Conservation (phyloP, 352 stramenopile species). For the Globisporangium takayamanum region DNA sequence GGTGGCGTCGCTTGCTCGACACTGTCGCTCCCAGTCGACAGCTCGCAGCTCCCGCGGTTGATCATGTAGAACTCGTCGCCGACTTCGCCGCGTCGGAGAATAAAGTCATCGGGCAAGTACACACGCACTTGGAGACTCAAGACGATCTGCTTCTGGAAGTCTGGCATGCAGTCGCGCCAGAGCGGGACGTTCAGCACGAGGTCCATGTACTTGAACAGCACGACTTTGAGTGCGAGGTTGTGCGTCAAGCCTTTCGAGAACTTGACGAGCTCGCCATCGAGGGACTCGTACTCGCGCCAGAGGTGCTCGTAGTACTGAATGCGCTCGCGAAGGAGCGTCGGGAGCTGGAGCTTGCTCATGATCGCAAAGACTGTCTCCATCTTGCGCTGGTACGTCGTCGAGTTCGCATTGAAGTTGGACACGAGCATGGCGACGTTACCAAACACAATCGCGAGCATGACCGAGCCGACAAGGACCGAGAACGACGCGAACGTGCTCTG, state of each 20-base stretch:
- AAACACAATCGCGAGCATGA: conserved; percentile 55
- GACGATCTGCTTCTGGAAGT: conserved; percentile 53
- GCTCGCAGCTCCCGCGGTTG: conserved; percentile 46
- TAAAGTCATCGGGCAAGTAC: conserved; percentile 63
- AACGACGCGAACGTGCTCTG: conserved; percentile 41
- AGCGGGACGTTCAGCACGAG: conserved; percentile 37
- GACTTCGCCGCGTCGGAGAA: conserved; percentile 41
- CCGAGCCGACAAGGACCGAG: conserved; percentile 33
- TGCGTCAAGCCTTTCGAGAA: conserved; percentile 55
- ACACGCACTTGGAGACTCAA: conserved; percentile 39
- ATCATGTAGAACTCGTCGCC: conserved; percentile 63
- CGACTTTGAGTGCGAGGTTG: conserved; percentile 57
- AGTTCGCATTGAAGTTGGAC: conserved; percentile 48
- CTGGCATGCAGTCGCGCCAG: conserved; percentile 30
- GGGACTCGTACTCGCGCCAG: conserved; percentile 55
- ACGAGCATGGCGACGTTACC: conserved; percentile 56
- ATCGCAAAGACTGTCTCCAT: conserved; percentile 51
- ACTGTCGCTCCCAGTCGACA: conserved; percentile 12
- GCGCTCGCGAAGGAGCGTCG: conserved; percentile 33
- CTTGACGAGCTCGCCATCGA: conserved; percentile 42
- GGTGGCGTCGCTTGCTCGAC: not conserved
- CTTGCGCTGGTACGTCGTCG: conserved; percentile 54
- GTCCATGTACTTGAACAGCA: conserved; percentile 67
- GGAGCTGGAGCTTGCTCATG: conserved; percentile 50
- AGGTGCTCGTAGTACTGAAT: conserved; percentile 68